These are phyloP conservation scores for Candida quercuum DNA, from an alignment of 805 yeast species.

Conservation along the genomic window DNA sequence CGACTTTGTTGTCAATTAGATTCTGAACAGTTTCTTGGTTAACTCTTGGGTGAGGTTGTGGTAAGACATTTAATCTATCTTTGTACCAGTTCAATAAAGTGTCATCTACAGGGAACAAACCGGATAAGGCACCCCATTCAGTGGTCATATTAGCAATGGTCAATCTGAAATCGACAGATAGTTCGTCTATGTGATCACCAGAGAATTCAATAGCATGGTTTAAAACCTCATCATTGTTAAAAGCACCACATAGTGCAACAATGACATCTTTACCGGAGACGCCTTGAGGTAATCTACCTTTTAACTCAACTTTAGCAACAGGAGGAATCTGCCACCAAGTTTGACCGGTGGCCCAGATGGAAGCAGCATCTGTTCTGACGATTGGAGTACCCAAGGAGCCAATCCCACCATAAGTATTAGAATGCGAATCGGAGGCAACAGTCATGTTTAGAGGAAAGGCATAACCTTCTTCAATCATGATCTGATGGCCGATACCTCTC, in stretches of 20 bases:
- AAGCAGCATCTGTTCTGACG: constrained; percentile 97
- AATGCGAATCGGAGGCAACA: constrained; percentile 97
- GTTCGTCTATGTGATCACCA: constrained; percentile 67
- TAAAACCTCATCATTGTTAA: constrained; percentile 88
- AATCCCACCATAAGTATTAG: constrained; percentile 96
- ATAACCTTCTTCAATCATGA: constrained; percentile 98
- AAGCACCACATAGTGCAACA: constrained; percentile 89
- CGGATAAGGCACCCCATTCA: constrained; percentile 98
- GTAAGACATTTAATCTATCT: constrained; percentile 47
- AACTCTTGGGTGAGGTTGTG: constrained; percentile 81
- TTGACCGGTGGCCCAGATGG: constrained; percentile 99
- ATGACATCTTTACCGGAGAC: constrained; percentile 96
- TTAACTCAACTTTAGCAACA: constrained; percentile 86
- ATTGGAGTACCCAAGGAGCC: constrained; percentile 96
- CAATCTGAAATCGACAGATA: constrained; percentile 77
- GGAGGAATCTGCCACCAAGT: constrained; percentile 99
- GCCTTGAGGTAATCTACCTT: constrained; percentile 77
- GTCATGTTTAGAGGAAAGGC: constrained; percentile 92
- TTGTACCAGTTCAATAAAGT: constrained; percentile 75
- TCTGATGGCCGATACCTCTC: constrained; percentile 98
- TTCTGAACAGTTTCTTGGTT: constrained; percentile 52
- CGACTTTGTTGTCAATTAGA: constrained; percentile 35
- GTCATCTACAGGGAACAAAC: constrained; percentile 93
- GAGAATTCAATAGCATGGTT: constrained; percentile 92
- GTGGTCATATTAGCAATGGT: constrained; percentile 98